phyloP scores from a whole-genome alignment of 2,329 filamentous ascomycete species.

The Ceratocystis albifundus region DNA sequence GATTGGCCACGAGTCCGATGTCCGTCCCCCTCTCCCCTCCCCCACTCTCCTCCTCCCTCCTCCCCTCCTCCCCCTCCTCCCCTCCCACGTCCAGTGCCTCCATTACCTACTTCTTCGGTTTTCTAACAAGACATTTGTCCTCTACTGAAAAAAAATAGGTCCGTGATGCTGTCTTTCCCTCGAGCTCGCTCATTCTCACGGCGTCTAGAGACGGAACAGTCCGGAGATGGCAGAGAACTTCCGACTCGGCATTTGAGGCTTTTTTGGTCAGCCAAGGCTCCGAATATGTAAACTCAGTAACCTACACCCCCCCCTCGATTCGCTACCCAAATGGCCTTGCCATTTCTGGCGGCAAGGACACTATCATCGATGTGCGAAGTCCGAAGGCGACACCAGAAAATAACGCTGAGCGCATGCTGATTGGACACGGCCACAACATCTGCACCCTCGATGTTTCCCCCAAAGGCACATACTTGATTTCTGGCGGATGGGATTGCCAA shows the following conservation, averaged over 20 bases:
- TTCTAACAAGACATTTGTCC: background rate
- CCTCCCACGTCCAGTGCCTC: conserved; percentile 22
- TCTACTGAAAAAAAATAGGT: conserved; percentile 50
- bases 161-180: conserved; percentile 70
- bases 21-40: conserved; percentile 40
- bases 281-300: conserved; percentile 76
- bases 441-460: conserved; percentile 73
- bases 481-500: conserved; percentile 86
- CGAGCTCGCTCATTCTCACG: conserved; percentile 60
- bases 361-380: conserved; percentile 79
- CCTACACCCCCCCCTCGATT: conserved; percentile 59
- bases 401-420: conserved; percentile 71
- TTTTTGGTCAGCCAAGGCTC: conserved; percentile 69
- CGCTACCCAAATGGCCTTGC: conserved; percentile 68
- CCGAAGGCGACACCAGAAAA: conserved; percentile 55
- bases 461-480: conserved; percentile 63
- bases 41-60: no score
- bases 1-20: conserved; percentile 84
- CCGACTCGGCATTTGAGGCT: conserved; percentile 52
- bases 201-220: conserved; percentile 88
- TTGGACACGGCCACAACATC: conserved; percentile 80
- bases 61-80: no score
- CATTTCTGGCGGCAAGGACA: conserved; percentile 79
- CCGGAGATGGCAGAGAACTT: conserved; percentile 67
- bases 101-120: background rate